Evolutionary conservation across 495 filamentous ascomycete species (phyloP).

Genomic region (Penicillium nucicola): DNA sequence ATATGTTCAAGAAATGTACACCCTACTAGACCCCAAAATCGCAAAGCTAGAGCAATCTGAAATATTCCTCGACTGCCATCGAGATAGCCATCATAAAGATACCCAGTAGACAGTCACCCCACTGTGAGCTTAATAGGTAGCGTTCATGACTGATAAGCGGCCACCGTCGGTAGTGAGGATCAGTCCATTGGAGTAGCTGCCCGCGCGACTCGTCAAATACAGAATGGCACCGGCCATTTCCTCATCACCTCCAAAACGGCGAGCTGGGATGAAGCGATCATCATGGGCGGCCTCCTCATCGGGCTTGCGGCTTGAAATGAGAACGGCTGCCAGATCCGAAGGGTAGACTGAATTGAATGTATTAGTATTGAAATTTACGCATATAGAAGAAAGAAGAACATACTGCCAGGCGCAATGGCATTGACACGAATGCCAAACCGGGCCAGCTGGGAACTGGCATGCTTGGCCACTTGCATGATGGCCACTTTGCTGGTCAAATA

Average conservation of each 20-base stretch:
- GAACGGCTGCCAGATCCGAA: slow-evolving; percentile 5
- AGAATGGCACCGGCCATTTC: slow-evolving; percentile 63
- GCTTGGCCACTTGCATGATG: slow-evolving; percentile 58
- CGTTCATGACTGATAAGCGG: slow-evolving; percentile 33
- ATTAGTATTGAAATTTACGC: no score
- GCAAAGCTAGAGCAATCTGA: no score
- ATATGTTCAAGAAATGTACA: no score
- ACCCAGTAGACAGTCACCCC: no score
- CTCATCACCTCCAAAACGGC: slow-evolving; percentile 48
- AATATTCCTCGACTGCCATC: no score
- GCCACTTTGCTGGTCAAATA: slow-evolving; percentile 64
- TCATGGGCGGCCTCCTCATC: slow-evolving; percentile 37
- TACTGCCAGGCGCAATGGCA: not conserved
- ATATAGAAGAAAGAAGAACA: no score
- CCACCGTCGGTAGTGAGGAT: slow-evolving; percentile 59
- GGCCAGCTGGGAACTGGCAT: slow-evolving; percentile 48
- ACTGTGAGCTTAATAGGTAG: no score
- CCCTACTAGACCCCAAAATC: no score
- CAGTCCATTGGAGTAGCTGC: slow-evolving; percentile 57
- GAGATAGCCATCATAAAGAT: no score
- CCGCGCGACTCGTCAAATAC: slow-evolving; percentile 59
- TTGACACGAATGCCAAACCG: slow-evolving; percentile 60
- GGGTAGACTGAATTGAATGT: slow-evolving; percentile 13
- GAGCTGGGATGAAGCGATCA: slow-evolving; percentile 40
- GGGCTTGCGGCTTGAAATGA: slow-evolving; percentile 1